These are phyloP conservation scores for Hypoxylon sp. DNA, from an alignment of 2,329 filamentous ascomycete species.

Conservation along the genomic window DNA sequence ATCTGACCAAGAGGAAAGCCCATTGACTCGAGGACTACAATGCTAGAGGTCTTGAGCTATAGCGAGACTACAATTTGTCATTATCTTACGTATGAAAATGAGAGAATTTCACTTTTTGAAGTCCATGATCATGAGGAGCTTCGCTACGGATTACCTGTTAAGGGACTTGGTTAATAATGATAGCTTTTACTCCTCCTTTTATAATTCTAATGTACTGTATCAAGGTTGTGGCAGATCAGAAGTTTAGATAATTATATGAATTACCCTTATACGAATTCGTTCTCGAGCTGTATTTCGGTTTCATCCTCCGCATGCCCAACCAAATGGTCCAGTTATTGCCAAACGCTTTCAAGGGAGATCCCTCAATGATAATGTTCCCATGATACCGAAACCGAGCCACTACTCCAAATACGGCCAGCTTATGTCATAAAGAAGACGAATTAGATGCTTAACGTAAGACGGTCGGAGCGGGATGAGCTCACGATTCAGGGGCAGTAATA, in stretches of 20 bases:
- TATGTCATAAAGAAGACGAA: not conserved
- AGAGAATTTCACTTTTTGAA: not conserved
- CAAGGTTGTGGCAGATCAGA: not conserved
- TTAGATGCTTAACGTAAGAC: not conserved
- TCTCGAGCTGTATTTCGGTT: not conserved
- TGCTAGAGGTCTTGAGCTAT: not conserved
- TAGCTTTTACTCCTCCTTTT: not conserved
- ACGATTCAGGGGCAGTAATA: not conserved
- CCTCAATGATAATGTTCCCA: not conserved
- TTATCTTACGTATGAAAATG: not conserved
- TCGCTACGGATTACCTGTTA: not conserved
- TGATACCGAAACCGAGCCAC: not conserved
- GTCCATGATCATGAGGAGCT: not conserved
- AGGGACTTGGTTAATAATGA: not conserved
- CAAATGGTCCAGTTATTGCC: not conserved
- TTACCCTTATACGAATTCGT: not conserved
- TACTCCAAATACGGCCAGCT: not conserved
- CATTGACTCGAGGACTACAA: not conserved
- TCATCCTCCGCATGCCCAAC: not conserved
- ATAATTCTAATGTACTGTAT: not conserved
- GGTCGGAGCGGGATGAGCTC: not conserved
- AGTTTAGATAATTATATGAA: not conserved
- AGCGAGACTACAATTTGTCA: not conserved
- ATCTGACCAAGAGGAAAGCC: slow-evolving; percentile 36
- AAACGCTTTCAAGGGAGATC: not conserved